These are phyloP conservation scores for Monilinia polystroma DNA, from an alignment of 2,329 filamentous ascomycete species.

Conservation along the genomic window DNA sequence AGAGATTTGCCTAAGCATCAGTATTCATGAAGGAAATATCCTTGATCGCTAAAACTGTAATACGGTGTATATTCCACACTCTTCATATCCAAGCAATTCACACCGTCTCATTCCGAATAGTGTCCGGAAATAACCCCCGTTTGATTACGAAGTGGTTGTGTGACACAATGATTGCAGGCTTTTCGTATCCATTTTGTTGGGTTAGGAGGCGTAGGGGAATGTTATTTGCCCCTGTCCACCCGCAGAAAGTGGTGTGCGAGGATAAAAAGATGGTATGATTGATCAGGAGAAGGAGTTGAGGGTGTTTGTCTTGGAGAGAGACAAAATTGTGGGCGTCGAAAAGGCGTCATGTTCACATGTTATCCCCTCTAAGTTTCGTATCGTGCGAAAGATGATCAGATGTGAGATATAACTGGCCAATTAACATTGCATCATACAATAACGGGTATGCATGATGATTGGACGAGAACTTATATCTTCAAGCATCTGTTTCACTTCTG, in stretches of 20 bases:
- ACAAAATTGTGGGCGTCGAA: too few relatives aligned
- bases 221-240: not conserved
- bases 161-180: not conserved
- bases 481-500: slow-evolving; percentile 14
- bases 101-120: slow-evolving; percentile 1
- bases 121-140: not conserved
- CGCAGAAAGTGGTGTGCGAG: not conserved
- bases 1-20: too few relatives aligned
- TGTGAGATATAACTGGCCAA: slow-evolving; percentile 3
- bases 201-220: not conserved
- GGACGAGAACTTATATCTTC: not conserved
- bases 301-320: not conserved
- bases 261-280: not conserved
- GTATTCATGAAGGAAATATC: not conserved
- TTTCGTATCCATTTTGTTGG: slow-evolving; percentile 16
- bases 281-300: slow-evolving; percentile 2
- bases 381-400: not conserved
- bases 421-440: not conserved
- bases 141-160: not conserved
- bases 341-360: not conserved
- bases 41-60: not conserved
- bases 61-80: slow-evolving; percentile 5
- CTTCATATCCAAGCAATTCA: not conserved
- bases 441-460: not conserved
- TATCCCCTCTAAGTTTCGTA: not conserved